A percentile compares a stretch with the other conserved stretches of the same genome.
Evolutionary conservation across 495 filamentous ascomycete genomes (phyloP).

Genomic region (Aspergillus sclerotiicarbonarius): DNA sequence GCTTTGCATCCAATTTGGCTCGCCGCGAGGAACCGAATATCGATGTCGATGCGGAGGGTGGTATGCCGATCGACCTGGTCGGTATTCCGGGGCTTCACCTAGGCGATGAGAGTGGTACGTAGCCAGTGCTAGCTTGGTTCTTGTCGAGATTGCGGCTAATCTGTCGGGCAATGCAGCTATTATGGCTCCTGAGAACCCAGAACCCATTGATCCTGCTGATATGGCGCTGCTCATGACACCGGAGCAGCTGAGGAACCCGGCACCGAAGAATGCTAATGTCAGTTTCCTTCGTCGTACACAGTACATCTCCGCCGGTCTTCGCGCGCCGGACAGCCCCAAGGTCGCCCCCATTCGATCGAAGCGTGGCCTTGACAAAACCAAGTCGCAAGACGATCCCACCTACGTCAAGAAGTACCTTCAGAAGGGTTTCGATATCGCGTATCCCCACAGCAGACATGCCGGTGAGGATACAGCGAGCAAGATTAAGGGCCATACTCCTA

Average conservation of each 20-base stretch:
- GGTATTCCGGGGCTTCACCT: conserved; percentile 93
- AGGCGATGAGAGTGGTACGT: conserved; percentile 91
- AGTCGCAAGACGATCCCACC: conserved; percentile 69
- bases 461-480: conserved; percentile 50
- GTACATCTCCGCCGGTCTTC: conserved; percentile 77
- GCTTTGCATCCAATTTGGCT: conserved; percentile 81
- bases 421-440: conserved; percentile 82
- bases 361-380: conserved; percentile 44
- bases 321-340: conserved; percentile 37
- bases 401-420: conserved; percentile 78
- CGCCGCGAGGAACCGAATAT: conserved; percentile 92
- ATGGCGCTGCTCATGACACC: conserved; percentile 76
- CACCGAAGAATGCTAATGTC: conserved; percentile 63
- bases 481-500: conserved; percentile 54
- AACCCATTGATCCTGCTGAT: conserved; percentile 76
- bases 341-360: conserved; percentile 41
- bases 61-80: conserved; percentile 94
- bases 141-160: conserved; percentile 15
- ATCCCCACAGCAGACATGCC: conserved; percentile 60
- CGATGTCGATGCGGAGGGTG: conserved; percentile 94
- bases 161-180: conserved; percentile 57
- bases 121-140: background rate
- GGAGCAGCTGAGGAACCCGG: conserved; percentile 77
- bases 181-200: conserved; percentile 66
- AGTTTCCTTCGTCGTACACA: conserved; percentile 96